Percentiles rank a stretch among this genome's conserved stretches.
Conservation (phyloP, 192 early-diverging fungal species). For the Rhizophagus sp. region DNA sequence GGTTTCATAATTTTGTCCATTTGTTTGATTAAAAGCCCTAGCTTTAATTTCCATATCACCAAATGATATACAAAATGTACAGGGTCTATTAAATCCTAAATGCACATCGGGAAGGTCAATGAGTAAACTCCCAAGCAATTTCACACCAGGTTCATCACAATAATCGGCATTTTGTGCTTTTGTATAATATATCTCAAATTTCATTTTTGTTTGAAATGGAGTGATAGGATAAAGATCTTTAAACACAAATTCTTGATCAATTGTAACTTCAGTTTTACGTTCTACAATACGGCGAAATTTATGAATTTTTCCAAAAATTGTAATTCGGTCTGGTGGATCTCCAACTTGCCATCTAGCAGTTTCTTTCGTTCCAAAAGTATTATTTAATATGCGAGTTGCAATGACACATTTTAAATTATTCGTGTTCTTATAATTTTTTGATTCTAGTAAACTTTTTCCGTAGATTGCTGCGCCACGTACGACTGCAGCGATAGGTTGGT, state of each 20-base stretch:
- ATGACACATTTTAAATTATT: neutral
- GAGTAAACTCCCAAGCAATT: neutral
- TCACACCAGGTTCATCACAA: neutral
- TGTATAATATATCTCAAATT: neutral
- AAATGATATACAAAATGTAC: neutral
- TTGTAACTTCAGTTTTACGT: neutral
- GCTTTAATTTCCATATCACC: conserved; percentile 10
- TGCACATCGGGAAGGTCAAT: neutral
- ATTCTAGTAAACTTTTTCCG: conserved; percentile 24
- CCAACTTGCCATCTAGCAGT: neutral
- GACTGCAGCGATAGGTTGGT: conserved; percentile 50
- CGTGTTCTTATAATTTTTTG: neutral
- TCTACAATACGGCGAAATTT: neutral
- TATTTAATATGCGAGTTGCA: neutral
- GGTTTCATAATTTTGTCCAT: neutral
- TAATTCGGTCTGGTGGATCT: neutral
- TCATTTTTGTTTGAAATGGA: neutral
- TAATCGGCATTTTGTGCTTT: neutral
- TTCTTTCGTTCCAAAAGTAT: neutral
- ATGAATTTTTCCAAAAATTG: neutral
- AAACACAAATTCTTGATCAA: neutral
- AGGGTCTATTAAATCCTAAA: neutral
- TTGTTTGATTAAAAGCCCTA: neutral
- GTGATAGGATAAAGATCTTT: too few relatives aligned
- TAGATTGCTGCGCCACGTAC: conserved; percentile 56